These are phyloP conservation scores for Apiospora hydei DNA, from an alignment of 2,329 filamentous ascomycete species.

Conservation along the genomic window DNA sequence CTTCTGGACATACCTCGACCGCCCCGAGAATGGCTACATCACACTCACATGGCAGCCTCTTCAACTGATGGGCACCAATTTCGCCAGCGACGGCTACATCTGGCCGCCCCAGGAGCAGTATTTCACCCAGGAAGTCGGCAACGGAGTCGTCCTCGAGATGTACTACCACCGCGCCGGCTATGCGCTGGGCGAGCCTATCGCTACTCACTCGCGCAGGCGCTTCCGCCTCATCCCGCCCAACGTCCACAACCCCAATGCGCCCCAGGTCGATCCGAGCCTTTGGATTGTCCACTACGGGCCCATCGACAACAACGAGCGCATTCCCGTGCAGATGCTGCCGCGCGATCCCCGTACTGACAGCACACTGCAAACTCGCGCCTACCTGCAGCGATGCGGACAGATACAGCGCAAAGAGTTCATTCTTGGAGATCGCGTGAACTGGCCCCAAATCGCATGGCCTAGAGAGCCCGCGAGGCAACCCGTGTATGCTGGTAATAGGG, in stretches of 20 bases:
- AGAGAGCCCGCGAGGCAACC: constrained; percentile 58
- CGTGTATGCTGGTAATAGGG: constrained; percentile 56
- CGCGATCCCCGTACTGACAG: constrained; percentile 67
- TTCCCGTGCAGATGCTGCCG: constrained; percentile 73
- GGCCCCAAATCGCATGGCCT: constrained; percentile 83
- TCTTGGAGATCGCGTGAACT: constrained; percentile 86
- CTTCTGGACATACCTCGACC: constrained; percentile 91
- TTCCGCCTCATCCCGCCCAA: constrained; percentile 83
- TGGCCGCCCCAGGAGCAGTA: constrained; percentile 85
- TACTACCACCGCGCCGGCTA: constrained; percentile 84
- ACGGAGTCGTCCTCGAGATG: constrained; percentile 79
- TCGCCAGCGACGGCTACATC: constrained; percentile 90
- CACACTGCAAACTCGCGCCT: constrained; percentile 67
- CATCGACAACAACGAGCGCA: constrained; percentile 74
- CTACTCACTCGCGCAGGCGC: constrained; percentile 80
- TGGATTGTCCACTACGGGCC: constrained; percentile 93
- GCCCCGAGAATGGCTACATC: constrained; percentile 81
- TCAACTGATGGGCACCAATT: constrained; percentile 72
- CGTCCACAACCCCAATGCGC: constrained; percentile 71
- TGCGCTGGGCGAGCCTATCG: constrained; percentile 75
- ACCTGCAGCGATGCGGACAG: constrained; percentile 77
- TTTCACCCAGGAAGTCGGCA: constrained; percentile 75
- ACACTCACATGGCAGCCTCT: constrained; percentile 90
- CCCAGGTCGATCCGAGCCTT: constrained; percentile 78
- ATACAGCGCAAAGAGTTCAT: constrained; percentile 93